Evolutionary conservation across 768 basidiomycete species (phyloP).

Genomic region (Suillus subaureus): DNA sequence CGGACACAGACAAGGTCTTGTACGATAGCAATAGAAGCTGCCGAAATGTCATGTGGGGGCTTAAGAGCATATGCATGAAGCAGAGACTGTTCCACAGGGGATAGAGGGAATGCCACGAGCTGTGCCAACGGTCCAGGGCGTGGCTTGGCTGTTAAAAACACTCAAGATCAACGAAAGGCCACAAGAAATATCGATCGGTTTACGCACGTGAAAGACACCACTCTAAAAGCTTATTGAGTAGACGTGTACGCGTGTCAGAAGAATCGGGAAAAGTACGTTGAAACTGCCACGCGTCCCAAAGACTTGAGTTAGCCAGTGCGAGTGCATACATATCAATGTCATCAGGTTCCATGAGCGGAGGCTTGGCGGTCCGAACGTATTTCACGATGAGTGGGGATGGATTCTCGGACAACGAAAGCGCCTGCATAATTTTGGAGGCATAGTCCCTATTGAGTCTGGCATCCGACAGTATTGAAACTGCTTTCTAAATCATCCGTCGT

Average conservation of each 20-base stretch:
- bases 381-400: slow-evolving; percentile 61
- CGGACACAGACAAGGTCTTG: slow-evolving; percentile 83
- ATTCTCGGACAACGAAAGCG: slow-evolving; percentile 44
- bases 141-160: slow-evolving; percentile 51
- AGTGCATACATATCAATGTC: slow-evolving; percentile 72
- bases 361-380: slow-evolving; percentile 78
- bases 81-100: slow-evolving; percentile 60
- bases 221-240: slow-evolving; percentile 61
- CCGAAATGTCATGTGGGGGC: slow-evolving; percentile 49
- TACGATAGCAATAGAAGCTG: slow-evolving; percentile 54
- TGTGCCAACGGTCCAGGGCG: slow-evolving; percentile 58
- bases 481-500: slow-evolving; percentile 46
- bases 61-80: slow-evolving; percentile 61
- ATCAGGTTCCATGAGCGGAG: slow-evolving; percentile 64
- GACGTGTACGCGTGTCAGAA: slow-evolving; percentile 50
- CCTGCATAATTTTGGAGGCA: slow-evolving; percentile 75
- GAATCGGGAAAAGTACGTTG: slow-evolving; percentile 70
- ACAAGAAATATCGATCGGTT: not conserved
- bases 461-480: slow-evolving; percentile 74
- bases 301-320: slow-evolving; percentile 64
- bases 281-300: slow-evolving; percentile 76
- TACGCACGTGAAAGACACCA: slow-evolving; percentile 74
- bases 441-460: slow-evolving; percentile 75
- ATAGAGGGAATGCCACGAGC: slow-evolving; percentile 67
- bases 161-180: slow-evolving; percentile 3